Percentiles rank a stretch among this genome's conserved stretches.
phyloP scores from a whole-genome alignment of 1,284 basidiomycete species.

The Rhodotorula sp. region DNA sequence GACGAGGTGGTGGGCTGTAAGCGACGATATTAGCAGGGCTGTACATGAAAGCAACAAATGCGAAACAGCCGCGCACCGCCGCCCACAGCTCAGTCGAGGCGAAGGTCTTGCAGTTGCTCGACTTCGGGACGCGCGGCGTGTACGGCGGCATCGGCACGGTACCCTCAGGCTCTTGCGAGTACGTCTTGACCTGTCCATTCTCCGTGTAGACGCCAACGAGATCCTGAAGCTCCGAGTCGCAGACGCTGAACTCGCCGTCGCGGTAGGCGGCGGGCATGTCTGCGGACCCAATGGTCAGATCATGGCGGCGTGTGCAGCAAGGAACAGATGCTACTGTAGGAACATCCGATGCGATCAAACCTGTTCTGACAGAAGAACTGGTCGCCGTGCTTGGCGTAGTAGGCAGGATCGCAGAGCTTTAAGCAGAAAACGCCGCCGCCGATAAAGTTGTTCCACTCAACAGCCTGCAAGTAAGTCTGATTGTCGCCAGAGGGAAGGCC shows the following conservation, averaged over 20 bases:
- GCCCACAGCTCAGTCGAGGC: constrained; percentile 58
- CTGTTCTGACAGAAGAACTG: constrained; percentile 52
- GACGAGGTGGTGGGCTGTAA: constrained; percentile 6
- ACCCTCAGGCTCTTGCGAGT: constrained; percentile 50
- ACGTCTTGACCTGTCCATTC: constrained; percentile 24
- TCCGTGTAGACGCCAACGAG: constrained; percentile 57
- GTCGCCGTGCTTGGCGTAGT: neutral
- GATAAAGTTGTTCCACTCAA: constrained; percentile 30
- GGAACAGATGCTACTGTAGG: too few relatives aligned
- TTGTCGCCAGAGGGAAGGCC: constrained; percentile 49
- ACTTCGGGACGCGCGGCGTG: constrained; percentile 58
- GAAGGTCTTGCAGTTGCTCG: constrained; percentile 63
- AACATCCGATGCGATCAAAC: constrained; percentile 64
- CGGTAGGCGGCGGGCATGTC: constrained; percentile 62
- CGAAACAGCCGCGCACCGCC: neutral
- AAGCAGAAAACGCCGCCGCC: constrained; percentile 10
- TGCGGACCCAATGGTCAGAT: neutral
- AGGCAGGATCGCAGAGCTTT: constrained; percentile 12
- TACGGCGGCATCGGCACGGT: constrained; percentile 54
- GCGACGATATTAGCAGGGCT: too few relatives aligned
- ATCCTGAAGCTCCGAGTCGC: constrained; percentile 63
- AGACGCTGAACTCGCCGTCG: constrained; percentile 60
- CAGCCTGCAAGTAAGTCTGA: constrained; percentile 14
- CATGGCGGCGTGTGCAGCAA: too few relatives aligned
- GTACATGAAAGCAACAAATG: too few relatives aligned